These are phyloP conservation scores for Pachysandra terminalis DNA, from an alignment of 164 flowering plant genomes.

Conservation along the genomic window DNA sequence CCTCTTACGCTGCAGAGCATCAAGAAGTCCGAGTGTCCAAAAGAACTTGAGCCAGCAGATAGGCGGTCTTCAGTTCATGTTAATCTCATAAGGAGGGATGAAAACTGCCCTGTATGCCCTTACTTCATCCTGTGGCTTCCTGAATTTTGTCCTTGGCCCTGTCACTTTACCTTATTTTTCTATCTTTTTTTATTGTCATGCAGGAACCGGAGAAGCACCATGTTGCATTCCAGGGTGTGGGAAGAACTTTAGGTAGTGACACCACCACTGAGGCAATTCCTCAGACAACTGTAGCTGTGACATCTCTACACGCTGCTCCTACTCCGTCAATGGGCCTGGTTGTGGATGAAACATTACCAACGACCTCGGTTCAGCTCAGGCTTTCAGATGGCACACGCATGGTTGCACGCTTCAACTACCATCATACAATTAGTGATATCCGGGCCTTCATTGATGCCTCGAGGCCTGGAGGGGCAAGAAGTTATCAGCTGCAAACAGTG, in stretches of 20 bases:
- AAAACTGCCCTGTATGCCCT: conserved; percentile 47
- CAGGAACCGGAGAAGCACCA: conserved; percentile 62
- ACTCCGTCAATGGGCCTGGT: conserved; percentile 51
- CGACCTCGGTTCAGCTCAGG: conserved; percentile 81
- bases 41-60: conserved; percentile 71
- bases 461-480: conserved; percentile 51
- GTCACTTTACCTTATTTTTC: not conserved
- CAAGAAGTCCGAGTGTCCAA: conserved; percentile 69
- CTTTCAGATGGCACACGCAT: conserved; percentile 85
- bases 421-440: conserved; percentile 69
- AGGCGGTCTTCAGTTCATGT: conserved; percentile 52
- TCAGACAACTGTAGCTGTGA: conserved; percentile 22
- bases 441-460: conserved; percentile 77
- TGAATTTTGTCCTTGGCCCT: no score
- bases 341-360: conserved; percentile 59
- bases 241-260: conserved; percentile 70
- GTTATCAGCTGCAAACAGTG: conserved; percentile 66
- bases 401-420: conserved; percentile 73
- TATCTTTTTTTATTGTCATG: conserved; percentile 3
- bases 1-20: conserved; percentile 62
- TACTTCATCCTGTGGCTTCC: not conserved
- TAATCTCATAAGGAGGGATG: conserved; percentile 58
- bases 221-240: conserved; percentile 65
- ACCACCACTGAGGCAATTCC: conserved; percentile 19
- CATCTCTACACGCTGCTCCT: conserved; percentile 34